Evolutionary conservation across 805 yeast genomes (phyloP), one percentile per base, ranked within the genome.

Genomic region (Saccharomycopsis synnaedendra): DNA sequence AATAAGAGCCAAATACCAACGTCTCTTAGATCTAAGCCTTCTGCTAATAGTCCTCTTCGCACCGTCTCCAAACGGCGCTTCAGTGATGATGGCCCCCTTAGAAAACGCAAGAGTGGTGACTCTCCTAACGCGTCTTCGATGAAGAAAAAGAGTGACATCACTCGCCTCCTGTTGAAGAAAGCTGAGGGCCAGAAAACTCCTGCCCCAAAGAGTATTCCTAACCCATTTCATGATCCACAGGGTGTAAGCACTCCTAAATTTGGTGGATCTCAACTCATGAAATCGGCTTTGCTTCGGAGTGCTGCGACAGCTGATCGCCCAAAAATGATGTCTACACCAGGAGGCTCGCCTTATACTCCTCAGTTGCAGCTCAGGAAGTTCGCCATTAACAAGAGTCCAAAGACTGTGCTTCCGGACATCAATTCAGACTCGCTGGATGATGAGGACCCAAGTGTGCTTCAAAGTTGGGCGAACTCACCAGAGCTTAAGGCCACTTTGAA

Each of bases 391-490:
- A 38, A 8, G 29, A 43, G 31, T 34, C 45, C 56, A 1, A 51
- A 58, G 19, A 53, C 56, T 3, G 60, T 56, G 4, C 56, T 72
- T 30, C 77, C 78, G 3, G 76, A 72, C 39, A 73, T 72, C 7
- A 63, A 61, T 41, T 70, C 75, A 0, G 76, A 72, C 52, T 73
- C 79, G 8, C 83, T 77, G 32, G 78, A 74, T 46, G 78, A 72
- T 43, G 77, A 69, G 9, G 68, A 67, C 11, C 71, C 72, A 10
- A 65, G 67, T 35, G 67, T 71, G 10, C 61, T 78, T 40, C 71
- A 71, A 39, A 72, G 72, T 39, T 80, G 86, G 86, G 85, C 85
- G 3, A 66, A 70, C 48, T 71, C 82, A 1, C 81, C 84, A 4
- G 74, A 71, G 49, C 60, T 80, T 45, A 68, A 70, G 40, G 65